Evolutionary conservation across 2,329 filamentous ascomycete species (phyloP).

Genomic region (Cercospora brassicicola): DNA sequence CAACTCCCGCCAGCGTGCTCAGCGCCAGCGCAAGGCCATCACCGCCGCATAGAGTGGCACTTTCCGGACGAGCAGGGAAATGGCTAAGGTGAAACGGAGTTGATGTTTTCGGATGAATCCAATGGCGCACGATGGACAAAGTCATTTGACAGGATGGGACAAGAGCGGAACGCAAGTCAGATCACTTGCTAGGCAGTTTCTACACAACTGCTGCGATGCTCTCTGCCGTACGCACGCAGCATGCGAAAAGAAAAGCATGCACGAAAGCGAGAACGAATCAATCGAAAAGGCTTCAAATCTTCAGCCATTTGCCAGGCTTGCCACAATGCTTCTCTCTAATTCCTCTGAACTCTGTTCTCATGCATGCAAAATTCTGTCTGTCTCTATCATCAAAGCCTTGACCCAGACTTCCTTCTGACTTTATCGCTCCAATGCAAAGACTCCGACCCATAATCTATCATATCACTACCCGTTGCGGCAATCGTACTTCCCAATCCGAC

Average conservation of each 20-base stretch:
- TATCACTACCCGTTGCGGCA: not conserved
- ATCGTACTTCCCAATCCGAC: not conserved
- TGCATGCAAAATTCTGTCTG: not conserved
- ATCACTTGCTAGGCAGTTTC: not conserved
- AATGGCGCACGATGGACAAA: not conserved
- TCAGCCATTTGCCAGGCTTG: not conserved
- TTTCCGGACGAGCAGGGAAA: not conserved
- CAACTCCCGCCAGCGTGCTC: constrained; percentile 87
- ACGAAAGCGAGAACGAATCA: not conserved
- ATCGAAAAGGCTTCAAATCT: not conserved
- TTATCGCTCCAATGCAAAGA: constrained; percentile 12
- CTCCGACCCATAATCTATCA: constrained; percentile 14
- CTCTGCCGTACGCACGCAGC: not conserved
- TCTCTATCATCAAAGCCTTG: constrained; percentile 5
- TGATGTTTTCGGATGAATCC: not conserved
- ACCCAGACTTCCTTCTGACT: not conserved
- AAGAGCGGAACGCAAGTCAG: not conserved
- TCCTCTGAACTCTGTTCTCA: not conserved
- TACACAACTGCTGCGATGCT: not conserved
- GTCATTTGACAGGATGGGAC: not conserved
- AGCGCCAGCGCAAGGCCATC: constrained; percentile 62
- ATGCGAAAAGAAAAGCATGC: not conserved
- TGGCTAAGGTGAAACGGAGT: constrained; percentile 1
- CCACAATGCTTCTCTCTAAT: not conserved
- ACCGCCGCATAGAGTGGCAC: constrained; percentile 41